Evolutionary conservation across 495 filamentous ascomycete species (phyloP), one percentile per base, ranked within the genome.

Genomic region (Chaetomium fimeti): DNA sequence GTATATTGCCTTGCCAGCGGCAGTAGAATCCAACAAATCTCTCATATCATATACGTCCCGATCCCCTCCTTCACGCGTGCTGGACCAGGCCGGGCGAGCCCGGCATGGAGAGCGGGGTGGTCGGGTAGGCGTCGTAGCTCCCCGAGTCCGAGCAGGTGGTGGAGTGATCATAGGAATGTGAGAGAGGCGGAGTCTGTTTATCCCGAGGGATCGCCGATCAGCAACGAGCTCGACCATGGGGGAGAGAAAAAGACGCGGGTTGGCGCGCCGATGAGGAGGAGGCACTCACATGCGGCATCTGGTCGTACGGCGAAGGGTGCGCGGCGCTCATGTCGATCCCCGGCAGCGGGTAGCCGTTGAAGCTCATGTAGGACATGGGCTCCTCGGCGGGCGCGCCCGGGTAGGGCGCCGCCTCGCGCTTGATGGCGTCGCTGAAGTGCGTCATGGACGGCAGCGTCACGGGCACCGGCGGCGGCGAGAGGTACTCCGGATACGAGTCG

Each of bases 151-250:
- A 81, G 77, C 87, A 78, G 71, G 79, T 75, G 60, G 81, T 78
- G 61, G 91, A 93, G 70, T 88, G 87, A 66, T 93, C 90, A 76
- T 89, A 91, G 20, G 89, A 87, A 66, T 92, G 89, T 69, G 87
- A 88, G 71, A 95, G 85, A 71, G 91, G 85, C 78, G 92, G 92
- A 78, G 92, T 93, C 91, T 95, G 82, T 69, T 52, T 51, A 57
- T 13, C 9, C 2, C 36, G 70, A 69, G 64, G 7, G 29, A 69
- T 74, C 75, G 71, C 73, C 57, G 18, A 74, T 81, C 79, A 81
- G 79, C 77, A 81, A 78, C 75, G 72, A 68, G 71, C 36, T 20
- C 38, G 48, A 16, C 32, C 59, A 28, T 22, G 47, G 11, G 67
- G 62, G 12, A 36, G 32, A 64, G 61, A 65, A 67, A 67, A 67